Evolutionary conservation across 192 early-diverging fungal species (phyloP), one percentile per base, ranked within the genome.

Genomic region (Podila clonocystis): DNA sequence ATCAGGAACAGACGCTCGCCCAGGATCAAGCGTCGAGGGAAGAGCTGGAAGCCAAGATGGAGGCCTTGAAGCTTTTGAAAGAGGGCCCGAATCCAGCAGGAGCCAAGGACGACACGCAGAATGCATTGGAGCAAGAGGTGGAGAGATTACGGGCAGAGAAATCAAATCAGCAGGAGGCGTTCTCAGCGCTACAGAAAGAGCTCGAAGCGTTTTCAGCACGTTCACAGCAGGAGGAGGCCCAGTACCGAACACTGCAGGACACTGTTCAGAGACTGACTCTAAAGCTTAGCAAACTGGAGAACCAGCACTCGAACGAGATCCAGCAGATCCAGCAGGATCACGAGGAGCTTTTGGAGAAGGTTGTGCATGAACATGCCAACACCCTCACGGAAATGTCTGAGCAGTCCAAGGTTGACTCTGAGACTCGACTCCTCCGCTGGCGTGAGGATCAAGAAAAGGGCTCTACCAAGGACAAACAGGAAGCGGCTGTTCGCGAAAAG

Each of bases 211-310:
- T 67, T 29, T 26, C 45, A 28, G 76, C 55, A 29, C 58, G 69
- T 22, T 68, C 62, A 17, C 65, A 79, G n/a, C 69, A 72, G 22
- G 76, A 72, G 26, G 65, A 71, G 15, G 65, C 50, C 8, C 76
- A 79, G 26, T 79, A 79, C 62, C 64, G 52, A 3, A 68, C 50
- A 1, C 52, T 79, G 15, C 76, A 79, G 61, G 76, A 79, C 63
- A 72, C 70, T 19, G 52, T 79, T 28, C 76, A 79, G 22, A 57
- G 76, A 26, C 26, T 72, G 29, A 68, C 65, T 22, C 62, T 65
- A 26, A 79, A 79, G 61, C 67, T 79, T 15, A 34, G 65, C 8
- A 28, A 50, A 11, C 34, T 79, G 33, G 76, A 79, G 34, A 66
- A 12, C 59, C 65, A 79, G 31, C 76, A 79, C 48, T 65, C 65